Evolutionary conservation across 306 rosid species (phyloP).

Genomic region (Citrullus colocynthis): DNA sequence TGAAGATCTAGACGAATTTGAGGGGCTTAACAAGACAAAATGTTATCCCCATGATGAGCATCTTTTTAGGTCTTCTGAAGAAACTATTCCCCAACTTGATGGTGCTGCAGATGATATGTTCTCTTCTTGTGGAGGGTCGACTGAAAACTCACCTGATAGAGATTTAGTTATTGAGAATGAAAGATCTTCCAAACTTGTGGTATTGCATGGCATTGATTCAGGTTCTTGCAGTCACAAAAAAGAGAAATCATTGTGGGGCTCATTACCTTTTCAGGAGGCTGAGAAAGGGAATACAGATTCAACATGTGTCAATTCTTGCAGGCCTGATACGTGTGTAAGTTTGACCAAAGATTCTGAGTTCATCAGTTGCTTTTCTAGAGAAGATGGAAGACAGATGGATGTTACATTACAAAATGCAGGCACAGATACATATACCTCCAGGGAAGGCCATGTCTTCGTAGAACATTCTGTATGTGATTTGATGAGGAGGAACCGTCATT

Average conservation of each 20-base stretch:
- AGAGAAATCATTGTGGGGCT: slow-evolving; percentile 44
- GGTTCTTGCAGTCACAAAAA: slow-evolving; percentile 27
- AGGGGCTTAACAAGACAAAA: slow-evolving; percentile 27
- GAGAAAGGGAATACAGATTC: slow-evolving; percentile 19
- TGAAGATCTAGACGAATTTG: slow-evolving; percentile 43
- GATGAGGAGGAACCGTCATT: slow-evolving; percentile 76
- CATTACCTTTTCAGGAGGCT: slow-evolving; percentile 43
- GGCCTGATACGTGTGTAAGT: slow-evolving; percentile 12
- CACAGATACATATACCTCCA: slow-evolving; percentile 15
- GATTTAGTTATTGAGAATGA: slow-evolving; percentile 22
- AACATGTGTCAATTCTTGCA: slow-evolving; percentile 12
- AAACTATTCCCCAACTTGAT: slow-evolving; percentile 53
- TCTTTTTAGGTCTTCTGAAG: slow-evolving; percentile 22
- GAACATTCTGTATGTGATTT: slow-evolving; percentile 66
- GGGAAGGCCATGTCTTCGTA: slow-evolving; percentile 22
- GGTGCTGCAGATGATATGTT: slow-evolving; percentile 43
- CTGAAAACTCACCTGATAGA: slow-evolving; percentile 25
- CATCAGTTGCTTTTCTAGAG: slow-evolving; percentile 19
- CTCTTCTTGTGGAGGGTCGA: slow-evolving; percentile 31
- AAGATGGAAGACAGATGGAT: slow-evolving; percentile 13
- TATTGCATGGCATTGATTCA: slow-evolving; percentile 20
- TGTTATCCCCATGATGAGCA: slow-evolving; percentile 16
- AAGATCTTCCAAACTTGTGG: slow-evolving; percentile 19
- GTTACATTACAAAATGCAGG: slow-evolving; percentile 18
- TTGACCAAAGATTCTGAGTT: slow-evolving; percentile 21